Conservation (phyloP, 176 grass and related monocot species). For the Raddia distichophylla region DNA sequence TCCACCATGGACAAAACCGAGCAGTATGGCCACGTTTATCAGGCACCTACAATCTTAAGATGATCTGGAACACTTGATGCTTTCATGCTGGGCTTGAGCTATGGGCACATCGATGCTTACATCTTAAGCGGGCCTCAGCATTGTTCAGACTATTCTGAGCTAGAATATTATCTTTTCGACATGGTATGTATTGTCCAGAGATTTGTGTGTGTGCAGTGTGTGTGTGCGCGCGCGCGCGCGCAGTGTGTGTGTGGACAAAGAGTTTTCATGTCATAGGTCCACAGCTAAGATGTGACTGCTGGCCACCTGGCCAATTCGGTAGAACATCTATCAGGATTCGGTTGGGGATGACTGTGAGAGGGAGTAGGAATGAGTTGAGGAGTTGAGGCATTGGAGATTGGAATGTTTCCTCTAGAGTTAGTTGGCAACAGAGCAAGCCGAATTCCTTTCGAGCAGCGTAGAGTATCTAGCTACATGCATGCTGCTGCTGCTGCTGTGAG, state of each 20-base stretch:
- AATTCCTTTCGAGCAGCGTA: neutral
- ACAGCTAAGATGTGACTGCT: neutral
- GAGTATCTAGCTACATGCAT: neutral
- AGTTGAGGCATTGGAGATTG: neutral
- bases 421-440: neutral
- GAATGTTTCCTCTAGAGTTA: neutral
- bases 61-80: neutral
- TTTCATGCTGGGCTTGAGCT: too few species aligned
- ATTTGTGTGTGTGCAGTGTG: neutral
- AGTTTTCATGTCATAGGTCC: neutral
- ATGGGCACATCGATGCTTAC: neutral
- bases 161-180: neutral
- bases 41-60: neutral
- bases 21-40: constrained; percentile 27
- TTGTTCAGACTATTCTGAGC: neutral
- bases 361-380: neutral
- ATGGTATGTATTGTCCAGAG: neutral
- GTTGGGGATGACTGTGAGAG: neutral
- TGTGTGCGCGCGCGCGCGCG: neutral
- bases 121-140: neutral
- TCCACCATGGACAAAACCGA: neutral
- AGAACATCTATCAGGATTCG: neutral
- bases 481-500: neutral
- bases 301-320: neutral
- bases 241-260: neutral